Evolutionary conservation across 2,329 filamentous ascomycete species (phyloP), one percentile per base, ranked within the genome.

Genomic region (Penicillium sp.): DNA sequence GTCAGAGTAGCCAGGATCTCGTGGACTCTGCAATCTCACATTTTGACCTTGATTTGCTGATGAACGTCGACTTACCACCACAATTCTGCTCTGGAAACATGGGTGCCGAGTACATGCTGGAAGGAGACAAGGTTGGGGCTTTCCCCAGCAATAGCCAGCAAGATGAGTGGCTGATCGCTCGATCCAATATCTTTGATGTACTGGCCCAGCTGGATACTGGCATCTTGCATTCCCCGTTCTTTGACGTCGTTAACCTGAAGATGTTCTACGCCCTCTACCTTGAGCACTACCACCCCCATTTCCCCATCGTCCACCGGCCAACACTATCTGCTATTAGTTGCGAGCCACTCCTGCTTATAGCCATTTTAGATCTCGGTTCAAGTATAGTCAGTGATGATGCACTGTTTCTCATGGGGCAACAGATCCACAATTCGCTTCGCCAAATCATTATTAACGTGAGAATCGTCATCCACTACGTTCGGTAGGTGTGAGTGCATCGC

Each of bases 221-320:
- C 26, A 5, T 30, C 48, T 26, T 50, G 3, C 21, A 50, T 15
- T 50, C 48, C 9, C 48, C 48, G 17, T 50, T 50, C 48, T 50
- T 50, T 50, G 26, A 50, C n/a, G 15, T 26, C 15, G 48, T 13
- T 5, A 50, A 50, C 48, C 21, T 50, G 26, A 50, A 30, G 11
- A 30, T 50, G 48, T 50, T 30, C 8, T 26, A 50, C 21, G 48
- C 11, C 1, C 48, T 50, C 5, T 50, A 50, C n/a, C 17, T 50
- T 23, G 15, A 50, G 48, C 48, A 50, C 48, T 50, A 50, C 48
- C 48, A 50, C 26, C 48, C 48, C 23, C 48, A 50, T 15, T 50
- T 50, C 48, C 48, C 48, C 11, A 50, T 50, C 9, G 2, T 50
- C 21, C 48, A 50, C 21, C 48, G 3, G 48, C 7, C 48, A 21